A percentile compares a stretch with the other conserved stretches of the same genome.
Evolutionary conservation across 148 eudicot genomes (phyloP).

Genomic region (Chenopodium quinoa): DNA sequence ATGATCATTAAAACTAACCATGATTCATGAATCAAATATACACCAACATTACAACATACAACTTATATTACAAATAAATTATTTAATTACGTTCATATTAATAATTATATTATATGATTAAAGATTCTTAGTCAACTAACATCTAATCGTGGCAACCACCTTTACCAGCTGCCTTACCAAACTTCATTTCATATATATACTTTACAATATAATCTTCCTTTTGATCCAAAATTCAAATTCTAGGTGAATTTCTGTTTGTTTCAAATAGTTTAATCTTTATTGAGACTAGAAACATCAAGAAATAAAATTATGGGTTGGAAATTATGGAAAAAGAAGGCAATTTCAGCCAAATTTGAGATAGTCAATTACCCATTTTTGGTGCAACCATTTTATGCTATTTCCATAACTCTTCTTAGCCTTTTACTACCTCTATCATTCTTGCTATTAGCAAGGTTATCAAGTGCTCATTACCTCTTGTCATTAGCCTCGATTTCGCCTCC

Average conservation of each 20-base stretch:
- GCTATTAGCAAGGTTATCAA: constrained; percentile 65
- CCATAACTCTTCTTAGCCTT: constrained; percentile 66
- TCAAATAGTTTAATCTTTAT: not conserved
- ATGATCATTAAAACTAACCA: constrained; percentile 11
- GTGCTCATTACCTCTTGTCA: constrained; percentile 46
- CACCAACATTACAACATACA: constrained; percentile 7
- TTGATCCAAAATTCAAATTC: constrained; percentile 22
- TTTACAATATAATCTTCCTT: constrained; percentile 12
- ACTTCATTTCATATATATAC: constrained; percentile 25
- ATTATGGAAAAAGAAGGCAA: constrained; percentile 36
- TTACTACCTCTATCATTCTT: constrained; percentile 80
- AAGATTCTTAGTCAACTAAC: constrained; percentile 32
- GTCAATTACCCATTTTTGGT: constrained; percentile 10
- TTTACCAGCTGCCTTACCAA: constrained; percentile 24
- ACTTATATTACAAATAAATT: constrained; percentile 13
- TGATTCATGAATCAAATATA: constrained; percentile 14
- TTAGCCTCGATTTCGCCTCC: constrained; percentile 23
- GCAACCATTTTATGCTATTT: constrained; percentile 45
- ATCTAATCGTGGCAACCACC: constrained; percentile 54
- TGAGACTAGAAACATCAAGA: not conserved
- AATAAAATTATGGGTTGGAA: constrained; percentile 35
- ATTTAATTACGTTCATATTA: not conserved
- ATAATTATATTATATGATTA: constrained; percentile 7
- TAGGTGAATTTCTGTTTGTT: not conserved
- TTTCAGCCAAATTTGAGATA: constrained; percentile 8